Conservation (phyloP, 1,284 basidiomycete genomes). For the Cutaneotrichosporon spelunceum region DNA sequence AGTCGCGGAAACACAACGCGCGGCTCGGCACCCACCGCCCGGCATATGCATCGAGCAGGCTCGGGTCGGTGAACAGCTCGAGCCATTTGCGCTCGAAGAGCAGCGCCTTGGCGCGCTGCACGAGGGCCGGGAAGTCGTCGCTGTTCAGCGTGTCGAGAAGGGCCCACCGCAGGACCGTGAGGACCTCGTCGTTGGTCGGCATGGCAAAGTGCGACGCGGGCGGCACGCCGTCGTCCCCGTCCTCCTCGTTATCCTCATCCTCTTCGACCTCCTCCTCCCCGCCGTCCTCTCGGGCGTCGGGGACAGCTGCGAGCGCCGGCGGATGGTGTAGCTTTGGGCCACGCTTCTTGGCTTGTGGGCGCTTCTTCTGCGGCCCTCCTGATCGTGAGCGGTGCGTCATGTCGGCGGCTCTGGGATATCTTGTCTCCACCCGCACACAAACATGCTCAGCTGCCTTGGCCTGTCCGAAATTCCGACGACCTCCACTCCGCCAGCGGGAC, state of each 20-base stretch:
- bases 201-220: constrained; percentile 20
- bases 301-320: constrained; percentile 13
- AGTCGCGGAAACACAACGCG: constrained; percentile 48
- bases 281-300: constrained; percentile 2
- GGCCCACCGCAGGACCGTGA: constrained; percentile 35
- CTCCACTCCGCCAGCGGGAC: constrained; percentile 7
- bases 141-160: constrained; percentile 29
- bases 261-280: background rate
- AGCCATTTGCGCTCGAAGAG: constrained; percentile 49
- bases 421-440: background rate
- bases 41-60: constrained; percentile 48
- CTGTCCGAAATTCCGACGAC: background rate
- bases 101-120: constrained; percentile 46
- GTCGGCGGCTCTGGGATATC: constrained; percentile 1
- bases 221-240: background rate
- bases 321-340: constrained; percentile 35
- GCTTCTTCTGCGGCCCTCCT: constrained; percentile 29
- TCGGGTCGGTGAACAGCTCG: constrained; percentile 42
- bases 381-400: constrained; percentile 46
- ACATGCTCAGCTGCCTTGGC: too few species aligned
- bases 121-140: constrained; percentile 31
- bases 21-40: constrained; percentile 53
- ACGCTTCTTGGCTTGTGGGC: constrained; percentile 6
- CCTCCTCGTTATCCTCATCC: constrained; percentile 2
- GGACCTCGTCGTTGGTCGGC: constrained; percentile 39